Conservation (phyloP, 1,284 basidiomycete genomes). For the Austropuccinia psidii region DNA sequence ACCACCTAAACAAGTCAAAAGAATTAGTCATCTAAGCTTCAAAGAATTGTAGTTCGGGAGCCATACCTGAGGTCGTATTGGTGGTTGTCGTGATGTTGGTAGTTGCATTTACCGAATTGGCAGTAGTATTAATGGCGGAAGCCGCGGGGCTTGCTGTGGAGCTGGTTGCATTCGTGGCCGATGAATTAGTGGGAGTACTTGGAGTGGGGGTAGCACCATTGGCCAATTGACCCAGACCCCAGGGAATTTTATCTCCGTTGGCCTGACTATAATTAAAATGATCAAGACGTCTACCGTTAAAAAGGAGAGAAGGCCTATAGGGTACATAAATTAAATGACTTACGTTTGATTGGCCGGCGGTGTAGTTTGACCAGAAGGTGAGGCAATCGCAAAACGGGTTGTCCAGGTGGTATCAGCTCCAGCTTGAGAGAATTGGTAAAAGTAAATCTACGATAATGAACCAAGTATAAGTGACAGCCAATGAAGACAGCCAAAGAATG, state of each 20-base stretch:
- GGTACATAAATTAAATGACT: background rate
- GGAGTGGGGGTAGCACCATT: constrained; percentile 43
- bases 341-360: constrained; percentile 47
- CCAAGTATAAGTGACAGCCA: background rate
- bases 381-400: constrained; percentile 68
- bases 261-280: constrained; percentile 54
- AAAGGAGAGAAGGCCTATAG: background rate
- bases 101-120: background rate
- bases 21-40: background rate
- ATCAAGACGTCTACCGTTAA: background rate
- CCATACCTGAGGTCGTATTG: background rate
- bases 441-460: constrained; percentile 33
- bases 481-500: background rate
- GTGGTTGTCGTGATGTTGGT: background rate
- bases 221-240: constrained; percentile 62
- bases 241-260: constrained; percentile 55
- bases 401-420: constrained; percentile 59
- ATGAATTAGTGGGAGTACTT: background rate
- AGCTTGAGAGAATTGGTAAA: constrained; percentile 45
- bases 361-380: constrained; percentile 52
- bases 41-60: too few relatives aligned
- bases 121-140: background rate
- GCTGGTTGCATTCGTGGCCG: background rate
- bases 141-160: background rate
- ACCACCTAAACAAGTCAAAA: background rate